A percentile compares a stretch with the other conserved stretches of the same genome.
Conservation (phyloP, 75 land plant genomes). For the Cupressus sempervirens region DNA sequence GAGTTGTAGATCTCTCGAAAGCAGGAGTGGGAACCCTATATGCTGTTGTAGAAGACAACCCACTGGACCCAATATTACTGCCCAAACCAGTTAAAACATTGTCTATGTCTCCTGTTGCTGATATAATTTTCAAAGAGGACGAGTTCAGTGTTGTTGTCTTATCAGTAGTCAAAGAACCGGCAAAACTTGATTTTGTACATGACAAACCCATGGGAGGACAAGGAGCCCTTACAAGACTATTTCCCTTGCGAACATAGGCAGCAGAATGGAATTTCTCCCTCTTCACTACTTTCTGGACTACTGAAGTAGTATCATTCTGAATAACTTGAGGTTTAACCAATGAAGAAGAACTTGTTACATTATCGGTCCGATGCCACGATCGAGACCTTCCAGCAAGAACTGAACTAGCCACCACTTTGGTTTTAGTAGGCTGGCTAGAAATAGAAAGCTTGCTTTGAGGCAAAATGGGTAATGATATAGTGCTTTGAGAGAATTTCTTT, state of each 20-base stretch:
- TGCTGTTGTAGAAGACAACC: neutral
- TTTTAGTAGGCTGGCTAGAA: neutral
- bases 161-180: neutral
- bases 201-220: constrained; percentile 15
- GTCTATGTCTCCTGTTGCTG: neutral
- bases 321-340: constrained; percentile 4
- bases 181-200: neutral
- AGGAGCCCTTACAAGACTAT: constrained; percentile 70
- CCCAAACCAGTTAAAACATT: neutral
- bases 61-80: neutral
- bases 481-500: neutral
- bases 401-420: constrained; percentile 19
- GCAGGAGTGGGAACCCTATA: neutral
- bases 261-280: constrained; percentile 12
- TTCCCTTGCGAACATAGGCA: constrained; percentile 85
- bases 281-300: constrained; percentile 14
- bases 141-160: neutral
- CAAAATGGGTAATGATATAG: neutral
- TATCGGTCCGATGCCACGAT: constrained; percentile 46
- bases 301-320: constrained; percentile 13
- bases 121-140: neutral
- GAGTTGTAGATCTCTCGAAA: constrained; percentile 30
- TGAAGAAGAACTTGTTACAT: constrained; percentile 1
- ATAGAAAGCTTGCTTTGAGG: neutral
- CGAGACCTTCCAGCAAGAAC: constrained; percentile 13